Evolutionary conservation across 805 yeast genomes (phyloP), one percentile per base, ranked within the genome.

Genomic region (Candida methanosorbosa): DNA sequence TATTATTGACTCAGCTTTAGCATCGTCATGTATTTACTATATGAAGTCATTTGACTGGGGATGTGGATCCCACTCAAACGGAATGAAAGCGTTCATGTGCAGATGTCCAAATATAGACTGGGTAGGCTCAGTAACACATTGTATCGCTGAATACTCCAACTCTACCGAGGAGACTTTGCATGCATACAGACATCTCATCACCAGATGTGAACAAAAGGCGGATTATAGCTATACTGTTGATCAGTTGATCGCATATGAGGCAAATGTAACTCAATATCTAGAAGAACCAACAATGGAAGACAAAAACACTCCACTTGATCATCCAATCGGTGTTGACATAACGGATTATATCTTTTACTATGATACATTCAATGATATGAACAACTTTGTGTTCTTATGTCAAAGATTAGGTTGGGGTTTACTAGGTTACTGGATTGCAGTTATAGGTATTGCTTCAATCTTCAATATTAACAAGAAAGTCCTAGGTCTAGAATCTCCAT

Each of bases 351-450:
- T 39, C 5, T 59, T 54, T 36, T 64, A 59, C 34, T 50, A 50
- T 29, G 33, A 40, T 8, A 56, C 61, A 5, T 63, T 63, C 41
- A 55, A 59, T 33, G 63, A 64, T 33, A 57, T 49, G 28, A 56
- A 61, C 18, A 50, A 56, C 5, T 61, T 58, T 23, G 64, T 65
- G 8, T 38, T 53, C 18, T 49, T 61, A 32, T 59, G 67, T 15
- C 66, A 45, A 29, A 39, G 64, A 47, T 58, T 57, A 34, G 70
- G 68, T 9, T 67, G 72, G 72, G 72, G 70, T n/a, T 46, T 52
- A 26, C 50, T 64, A 18, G 62, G 62, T 37, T 66, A 52, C 37
- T 67, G 72, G 72, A 49, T 48, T 0, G 46, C 54, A 5, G 41
- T 67, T 13, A 33, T 67, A 18, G 29, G 49, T 0, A 25, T 61